Conservation (phyloP, 257 asterid species). For the Ballota nigra region DNA sequence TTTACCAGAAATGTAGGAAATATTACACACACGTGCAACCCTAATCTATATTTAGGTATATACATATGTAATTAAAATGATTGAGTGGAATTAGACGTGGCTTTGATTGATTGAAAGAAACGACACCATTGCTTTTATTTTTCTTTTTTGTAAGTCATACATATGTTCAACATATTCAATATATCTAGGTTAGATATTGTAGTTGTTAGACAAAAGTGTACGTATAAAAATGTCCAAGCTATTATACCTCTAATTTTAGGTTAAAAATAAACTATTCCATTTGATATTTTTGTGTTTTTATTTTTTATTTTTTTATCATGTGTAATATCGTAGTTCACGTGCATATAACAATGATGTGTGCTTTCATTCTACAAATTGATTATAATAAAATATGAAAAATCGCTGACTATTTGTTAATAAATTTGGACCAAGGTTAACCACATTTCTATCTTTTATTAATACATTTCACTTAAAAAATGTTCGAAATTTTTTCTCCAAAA, state of each 20-base stretch:
- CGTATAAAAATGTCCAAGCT: background rate
- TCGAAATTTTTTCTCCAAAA: no score
- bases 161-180: background rate
- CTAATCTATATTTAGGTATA: background rate
- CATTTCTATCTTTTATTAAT: no score
- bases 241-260: background rate
- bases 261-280: no score
- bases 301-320: no score
- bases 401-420: background rate
- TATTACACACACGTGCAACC: constrained; percentile 8
- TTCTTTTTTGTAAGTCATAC: background rate
- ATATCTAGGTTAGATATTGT: background rate
- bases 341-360: background rate
- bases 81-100: background rate
- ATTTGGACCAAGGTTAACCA: no score
- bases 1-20: constrained; percentile 5
- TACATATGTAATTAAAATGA: background rate
- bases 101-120: background rate
- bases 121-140: background rate
- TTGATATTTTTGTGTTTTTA: no score
- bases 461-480: no score
- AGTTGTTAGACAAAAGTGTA: background rate
- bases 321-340: background rate
- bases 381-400: background rate
- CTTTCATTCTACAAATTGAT: no score